A percentile compares a stretch with the other conserved stretches of the same genome.
phyloP scores from a whole-genome alignment of 306 rosid species.

The Biancaea sappan region DNA sequence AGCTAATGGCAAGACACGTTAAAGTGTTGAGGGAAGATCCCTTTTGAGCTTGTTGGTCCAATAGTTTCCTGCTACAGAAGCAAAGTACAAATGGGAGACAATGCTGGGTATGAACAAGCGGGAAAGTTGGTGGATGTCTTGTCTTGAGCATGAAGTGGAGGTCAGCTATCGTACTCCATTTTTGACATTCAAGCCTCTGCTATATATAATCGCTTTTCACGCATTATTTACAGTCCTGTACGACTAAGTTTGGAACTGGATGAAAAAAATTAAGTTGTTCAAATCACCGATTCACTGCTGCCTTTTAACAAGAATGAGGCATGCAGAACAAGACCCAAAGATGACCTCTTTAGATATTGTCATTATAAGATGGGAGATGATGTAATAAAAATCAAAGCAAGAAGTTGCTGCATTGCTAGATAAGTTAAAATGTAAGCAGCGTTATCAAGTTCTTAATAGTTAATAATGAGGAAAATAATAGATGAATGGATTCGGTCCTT shows the following conservation, averaged over 20 bases:
- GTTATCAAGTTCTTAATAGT: background rate
- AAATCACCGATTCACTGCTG: background rate
- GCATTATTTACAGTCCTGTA: background rate
- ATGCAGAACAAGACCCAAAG: background rate
- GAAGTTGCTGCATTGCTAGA: background rate
- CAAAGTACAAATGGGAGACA: conserved; percentile 41
- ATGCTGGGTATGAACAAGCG: conserved; percentile 3
- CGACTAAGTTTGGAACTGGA: background rate
- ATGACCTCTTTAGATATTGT: background rate
- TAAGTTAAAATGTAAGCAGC: background rate
- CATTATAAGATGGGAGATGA: background rate
- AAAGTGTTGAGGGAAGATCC: conserved; percentile 3
- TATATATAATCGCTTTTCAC: background rate
- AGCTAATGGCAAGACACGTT: conserved; percentile 21
- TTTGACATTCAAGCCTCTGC: background rate
- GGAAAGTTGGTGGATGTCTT: conserved; percentile 1
- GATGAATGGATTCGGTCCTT: background rate
- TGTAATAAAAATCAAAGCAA: background rate
- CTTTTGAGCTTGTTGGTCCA: background rate
- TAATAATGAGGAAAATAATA: background rate
- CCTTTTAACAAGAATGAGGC: background rate
- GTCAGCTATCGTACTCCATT: conserved; percentile 10
- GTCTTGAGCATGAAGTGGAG: conserved; percentile 33
- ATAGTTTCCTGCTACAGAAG: conserved; percentile 25
- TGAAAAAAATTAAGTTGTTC: background rate